Evolutionary conservation across 768 basidiomycete species (phyloP).

Genomic region (Imleria badia): DNA sequence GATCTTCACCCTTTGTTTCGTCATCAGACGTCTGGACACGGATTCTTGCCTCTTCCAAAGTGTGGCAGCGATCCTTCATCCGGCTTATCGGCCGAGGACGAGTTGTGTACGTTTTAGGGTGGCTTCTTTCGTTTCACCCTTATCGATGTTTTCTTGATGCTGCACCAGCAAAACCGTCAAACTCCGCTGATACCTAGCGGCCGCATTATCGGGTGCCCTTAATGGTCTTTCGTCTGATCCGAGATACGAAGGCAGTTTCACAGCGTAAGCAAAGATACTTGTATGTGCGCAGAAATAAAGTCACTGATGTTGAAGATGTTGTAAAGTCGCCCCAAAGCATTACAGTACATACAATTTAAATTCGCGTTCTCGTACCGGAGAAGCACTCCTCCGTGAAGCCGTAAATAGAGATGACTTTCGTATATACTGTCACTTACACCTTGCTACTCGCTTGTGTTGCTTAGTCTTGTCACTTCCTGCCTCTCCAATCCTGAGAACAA

Average conservation of each 20-base stretch:
- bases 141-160: background rate
- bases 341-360: background rate
- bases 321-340: background rate
- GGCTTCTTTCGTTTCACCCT: background rate
- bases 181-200: background rate
- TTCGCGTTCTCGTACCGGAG: background rate
- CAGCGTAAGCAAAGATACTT: background rate
- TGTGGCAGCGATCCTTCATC: background rate
- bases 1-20: conserved; percentile 1
- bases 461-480: no score
- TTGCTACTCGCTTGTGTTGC: no score
- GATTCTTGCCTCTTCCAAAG: conserved; percentile 1
- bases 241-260: conserved; percentile 1
- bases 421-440: no score
- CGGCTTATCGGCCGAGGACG: background rate
- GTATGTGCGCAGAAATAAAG: background rate
- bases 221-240: background rate
- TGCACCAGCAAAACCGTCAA: no score
- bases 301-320: background rate
- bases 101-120: conserved; percentile 8
- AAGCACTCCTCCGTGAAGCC: background rate
- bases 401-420: background rate
- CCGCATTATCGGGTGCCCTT: background rate
- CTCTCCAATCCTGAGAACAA: no score
- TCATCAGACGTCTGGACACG: background rate